phyloP scores from a whole-genome alignment of 352 stramenopile species.

The Pythium brachiatum region DNA sequence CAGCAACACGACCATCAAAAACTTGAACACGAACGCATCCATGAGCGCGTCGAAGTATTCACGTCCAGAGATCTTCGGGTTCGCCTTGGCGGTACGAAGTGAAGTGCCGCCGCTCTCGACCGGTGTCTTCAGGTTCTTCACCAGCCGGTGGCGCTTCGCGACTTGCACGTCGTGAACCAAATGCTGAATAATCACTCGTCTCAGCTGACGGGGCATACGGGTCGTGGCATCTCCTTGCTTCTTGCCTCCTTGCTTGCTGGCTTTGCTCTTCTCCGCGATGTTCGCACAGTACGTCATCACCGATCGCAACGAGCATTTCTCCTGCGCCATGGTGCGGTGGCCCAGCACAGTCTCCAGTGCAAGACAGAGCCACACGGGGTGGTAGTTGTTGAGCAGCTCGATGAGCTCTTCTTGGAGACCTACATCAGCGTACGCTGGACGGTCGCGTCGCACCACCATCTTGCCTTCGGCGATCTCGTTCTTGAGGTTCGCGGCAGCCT shows the following conservation, averaged over 20 bases:
- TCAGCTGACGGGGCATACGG: conserved; percentile 56
- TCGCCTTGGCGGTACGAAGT: conserved; percentile 44
- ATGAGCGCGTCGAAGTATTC: conserved; percentile 86
- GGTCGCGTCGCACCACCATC: conserved; percentile 83
- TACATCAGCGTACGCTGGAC: conserved; percentile 89
- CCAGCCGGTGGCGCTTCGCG: conserved; percentile 55
- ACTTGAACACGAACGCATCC: conserved; percentile 86
- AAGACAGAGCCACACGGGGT: conserved; percentile 89
- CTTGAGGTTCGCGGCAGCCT: conserved; percentile 60
- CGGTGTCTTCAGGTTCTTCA: conserved; percentile 70
- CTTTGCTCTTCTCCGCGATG: conserved; percentile 10
- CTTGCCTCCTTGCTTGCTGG: conserved; percentile 24
- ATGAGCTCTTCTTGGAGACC: conserved; percentile 86
- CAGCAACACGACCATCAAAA: conserved; percentile 93
- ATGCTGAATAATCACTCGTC: conserved; percentile 64
- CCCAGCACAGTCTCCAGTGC: conserved; percentile 88
- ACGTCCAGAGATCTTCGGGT: conserved; percentile 69
- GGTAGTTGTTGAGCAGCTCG: conserved; percentile 88
- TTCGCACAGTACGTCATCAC: conserved; percentile 37
- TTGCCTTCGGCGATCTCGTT: conserved; percentile 70
- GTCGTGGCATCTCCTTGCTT: background rate
- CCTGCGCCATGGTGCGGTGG: conserved; percentile 44
- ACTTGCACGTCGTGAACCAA: conserved; percentile 63
- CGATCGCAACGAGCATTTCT: conserved; percentile 51
- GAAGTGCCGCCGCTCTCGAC: conserved; percentile 50